These are phyloP conservation scores for Echinochloa phyllopogon DNA, from an alignment of 176 grass and related monocot genomes.

Conservation along the genomic window DNA sequence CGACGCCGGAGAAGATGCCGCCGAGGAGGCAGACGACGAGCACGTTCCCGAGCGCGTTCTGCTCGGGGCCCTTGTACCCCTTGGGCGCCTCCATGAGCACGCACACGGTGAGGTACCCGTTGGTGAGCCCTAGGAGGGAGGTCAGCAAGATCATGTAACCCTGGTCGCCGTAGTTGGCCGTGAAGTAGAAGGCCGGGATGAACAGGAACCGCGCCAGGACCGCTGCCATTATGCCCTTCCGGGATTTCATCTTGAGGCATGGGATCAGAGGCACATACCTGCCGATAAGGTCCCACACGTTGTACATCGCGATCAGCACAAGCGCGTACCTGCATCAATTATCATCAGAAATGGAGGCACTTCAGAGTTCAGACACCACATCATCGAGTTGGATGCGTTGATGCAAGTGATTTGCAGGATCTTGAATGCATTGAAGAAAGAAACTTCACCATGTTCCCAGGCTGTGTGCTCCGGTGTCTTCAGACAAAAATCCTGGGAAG, in stretches of 20 bases:
- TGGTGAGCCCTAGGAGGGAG: conserved; percentile 69
- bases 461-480: conserved; percentile 87
- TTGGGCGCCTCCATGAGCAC: conserved; percentile 71
- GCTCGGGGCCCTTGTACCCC: conserved; percentile 83
- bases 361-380: neutral
- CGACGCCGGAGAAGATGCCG: conserved; percentile 74
- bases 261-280: conserved; percentile 71
- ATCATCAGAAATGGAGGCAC: conserved; percentile 19
- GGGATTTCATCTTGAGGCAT: conserved; percentile 53
- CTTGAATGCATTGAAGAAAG: neutral
- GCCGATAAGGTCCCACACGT: conserved; percentile 66
- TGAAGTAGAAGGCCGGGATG: conserved; percentile 86
- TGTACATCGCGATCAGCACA: conserved; percentile 72
- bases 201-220: conserved; percentile 64
- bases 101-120: conserved; percentile 79
- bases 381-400: neutral
- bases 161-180: conserved; percentile 74
- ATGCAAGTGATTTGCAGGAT: neutral
- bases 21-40: conserved; percentile 70
- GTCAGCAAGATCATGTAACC: conserved; percentile 84
- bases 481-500: conserved; percentile 92
- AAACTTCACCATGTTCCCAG: conserved; percentile 62
- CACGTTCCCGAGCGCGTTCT: conserved; percentile 78
- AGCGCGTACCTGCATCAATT: conserved; percentile 63
- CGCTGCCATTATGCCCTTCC: conserved; percentile 44